Percentiles rank a stretch among this genome's conserved stretches.
These are phyloP conservation scores for Cutaneotrichosporon mucoides DNA, from an alignment of 1,284 basidiomycete genomes.

Conservation along the genomic window DNA sequence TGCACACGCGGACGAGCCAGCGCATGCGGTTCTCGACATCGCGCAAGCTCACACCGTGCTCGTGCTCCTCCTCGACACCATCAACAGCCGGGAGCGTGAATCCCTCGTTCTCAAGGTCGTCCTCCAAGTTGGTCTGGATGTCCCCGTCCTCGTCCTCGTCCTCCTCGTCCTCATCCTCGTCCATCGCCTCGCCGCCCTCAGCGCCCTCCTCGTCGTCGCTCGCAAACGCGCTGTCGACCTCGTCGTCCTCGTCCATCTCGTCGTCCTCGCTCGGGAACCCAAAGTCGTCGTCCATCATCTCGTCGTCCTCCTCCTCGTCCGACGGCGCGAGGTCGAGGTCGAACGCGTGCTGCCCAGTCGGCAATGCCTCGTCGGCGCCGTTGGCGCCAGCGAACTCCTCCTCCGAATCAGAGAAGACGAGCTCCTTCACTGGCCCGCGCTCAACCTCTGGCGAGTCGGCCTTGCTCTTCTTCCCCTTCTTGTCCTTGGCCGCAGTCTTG, in stretches of 20 bases:
- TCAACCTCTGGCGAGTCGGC: conserved; percentile 40
- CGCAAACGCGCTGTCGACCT: conserved; percentile 50
- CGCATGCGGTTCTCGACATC: conserved; percentile 84
- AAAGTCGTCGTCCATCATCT: conserved; percentile 54
- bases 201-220: conserved; percentile 44
- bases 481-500: conserved; percentile 50
- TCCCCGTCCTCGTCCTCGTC: conserved; percentile 51
- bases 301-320: conserved; percentile 36
- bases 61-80: conserved; percentile 76
- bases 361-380: conserved; percentile 41
- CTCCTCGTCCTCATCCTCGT: conserved; percentile 34
- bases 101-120: conserved; percentile 61
- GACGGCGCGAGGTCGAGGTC: conserved; percentile 47
- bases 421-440: conserved; percentile 55
- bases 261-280: conserved; percentile 46
- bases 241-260: conserved; percentile 51
- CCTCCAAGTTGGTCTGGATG: conserved; percentile 52
- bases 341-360: conserved; percentile 46
- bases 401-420: conserved; percentile 61
- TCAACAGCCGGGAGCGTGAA: conserved; percentile 75
- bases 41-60: conserved; percentile 64
- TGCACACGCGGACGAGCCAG: conserved; percentile 74
- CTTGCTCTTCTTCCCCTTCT: conserved; percentile 41
- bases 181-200: conserved; percentile 22
- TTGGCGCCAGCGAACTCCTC: conserved; percentile 53